phyloP scores from a whole-genome alignment of 305 asterid species.

The Striga hermonthica region DNA sequence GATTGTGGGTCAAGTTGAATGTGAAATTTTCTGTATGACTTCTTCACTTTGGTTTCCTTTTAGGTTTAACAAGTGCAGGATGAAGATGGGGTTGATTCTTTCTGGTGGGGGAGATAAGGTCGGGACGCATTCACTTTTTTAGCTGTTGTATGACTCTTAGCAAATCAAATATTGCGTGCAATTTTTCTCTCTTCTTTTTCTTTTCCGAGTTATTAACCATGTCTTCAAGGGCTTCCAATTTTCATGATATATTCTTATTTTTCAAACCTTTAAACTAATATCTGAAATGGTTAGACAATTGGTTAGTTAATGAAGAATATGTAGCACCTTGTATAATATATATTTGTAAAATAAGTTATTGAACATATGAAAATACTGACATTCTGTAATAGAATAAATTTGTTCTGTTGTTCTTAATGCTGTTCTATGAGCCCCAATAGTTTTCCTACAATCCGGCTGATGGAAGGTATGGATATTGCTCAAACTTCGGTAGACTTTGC shows the following conservation, averaged over 20 bases:
- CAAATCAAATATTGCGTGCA: not conserved
- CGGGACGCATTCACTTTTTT: conserved; percentile 26
- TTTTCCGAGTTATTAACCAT: not conserved
- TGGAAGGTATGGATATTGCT: too few relatives aligned
- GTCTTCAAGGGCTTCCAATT: not conserved
- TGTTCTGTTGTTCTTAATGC: too few relatives aligned
- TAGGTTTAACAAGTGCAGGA: conserved; percentile 78
- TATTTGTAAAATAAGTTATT: not conserved
- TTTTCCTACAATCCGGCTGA: too few relatives aligned
- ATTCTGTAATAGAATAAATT: not conserved
- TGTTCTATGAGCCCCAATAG: too few relatives aligned
- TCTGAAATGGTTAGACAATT: not conserved
- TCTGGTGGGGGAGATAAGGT: conserved; percentile 98
- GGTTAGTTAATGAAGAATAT: not conserved
- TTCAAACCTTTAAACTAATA: not conserved
- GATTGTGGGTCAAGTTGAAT: conserved; percentile 29
- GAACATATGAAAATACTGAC: not conserved
- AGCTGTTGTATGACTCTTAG: not conserved
- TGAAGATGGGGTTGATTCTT: conserved; percentile 87
- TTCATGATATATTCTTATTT: not conserved
- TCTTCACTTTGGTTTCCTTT: conserved; percentile 31
- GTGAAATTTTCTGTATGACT: conserved; percentile 22
- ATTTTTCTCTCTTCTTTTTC: conserved; percentile 3
- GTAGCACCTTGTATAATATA: not conserved
- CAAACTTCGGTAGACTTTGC: not conserved